Percentiles rank a stretch among this genome's conserved stretches.
phyloP scores from a whole-genome alignment of 441 rosid genomes.

The Syzygium syzygioides region DNA sequence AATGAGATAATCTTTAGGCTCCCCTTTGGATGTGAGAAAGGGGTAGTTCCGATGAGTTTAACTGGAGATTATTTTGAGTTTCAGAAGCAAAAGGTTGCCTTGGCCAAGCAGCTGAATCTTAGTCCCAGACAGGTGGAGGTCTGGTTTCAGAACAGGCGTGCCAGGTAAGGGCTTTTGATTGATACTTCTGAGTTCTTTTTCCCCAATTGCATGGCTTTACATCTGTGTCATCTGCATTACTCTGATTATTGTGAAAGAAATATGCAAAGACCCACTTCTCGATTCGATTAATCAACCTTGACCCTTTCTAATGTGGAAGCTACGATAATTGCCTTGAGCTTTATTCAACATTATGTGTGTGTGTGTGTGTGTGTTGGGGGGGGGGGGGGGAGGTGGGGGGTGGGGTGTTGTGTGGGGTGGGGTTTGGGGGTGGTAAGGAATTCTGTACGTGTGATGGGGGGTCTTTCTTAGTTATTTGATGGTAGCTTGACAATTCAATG shows the following conservation, averaged over 20 bases:
- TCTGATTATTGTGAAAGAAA: neutral
- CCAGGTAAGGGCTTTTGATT: slow-evolving; percentile 11
- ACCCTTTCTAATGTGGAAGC: no score
- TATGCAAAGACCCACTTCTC: neutral
- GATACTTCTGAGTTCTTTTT: neutral
- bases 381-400: neutral
- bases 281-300: no score
- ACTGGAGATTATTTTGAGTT: neutral
- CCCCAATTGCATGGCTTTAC: neutral
- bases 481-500: neutral
- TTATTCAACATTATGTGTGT: no score
- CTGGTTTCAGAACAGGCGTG: slow-evolving; percentile 34
- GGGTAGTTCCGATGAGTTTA: neutral
- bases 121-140: slow-evolving; percentile 36
- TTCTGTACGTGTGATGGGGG: neutral
- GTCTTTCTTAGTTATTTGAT: neutral
- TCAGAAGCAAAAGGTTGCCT: slow-evolving; percentile 32
- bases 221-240: neutral
- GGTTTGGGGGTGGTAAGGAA: neutral
- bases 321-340: no score
- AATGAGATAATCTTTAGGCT: neutral
- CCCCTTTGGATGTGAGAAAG: neutral
- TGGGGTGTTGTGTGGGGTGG: neutral
- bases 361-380: neutral
- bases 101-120: slow-evolving; percentile 31